Percentiles rank a stretch among this genome's conserved stretches.
Conservation (phyloP, 345 rosid species). For the Syzygium oleosum region DNA sequence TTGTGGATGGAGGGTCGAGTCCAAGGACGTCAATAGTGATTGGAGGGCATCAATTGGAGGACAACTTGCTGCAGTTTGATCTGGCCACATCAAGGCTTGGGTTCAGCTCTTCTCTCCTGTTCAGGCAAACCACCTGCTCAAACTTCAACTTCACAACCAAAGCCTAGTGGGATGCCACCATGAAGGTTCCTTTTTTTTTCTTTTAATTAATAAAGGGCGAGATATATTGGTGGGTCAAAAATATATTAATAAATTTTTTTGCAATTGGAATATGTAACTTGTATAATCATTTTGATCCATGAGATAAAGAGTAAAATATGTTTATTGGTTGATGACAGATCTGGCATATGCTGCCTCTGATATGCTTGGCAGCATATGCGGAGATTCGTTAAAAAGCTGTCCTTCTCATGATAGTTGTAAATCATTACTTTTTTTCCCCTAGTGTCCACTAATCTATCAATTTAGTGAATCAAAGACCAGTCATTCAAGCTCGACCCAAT, state of each 20-base stretch:
- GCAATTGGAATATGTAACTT: background rate
- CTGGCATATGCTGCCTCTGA: background rate
- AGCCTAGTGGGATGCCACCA: background rate
- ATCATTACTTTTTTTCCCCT: background rate
- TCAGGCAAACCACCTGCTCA: slow-evolving; percentile 36
- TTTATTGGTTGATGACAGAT: background rate
- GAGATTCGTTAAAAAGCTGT: background rate
- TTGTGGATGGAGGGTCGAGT: slow-evolving; percentile 23
- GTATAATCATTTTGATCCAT: background rate
- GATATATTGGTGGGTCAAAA: background rate
- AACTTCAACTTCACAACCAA: slow-evolving; percentile 54
- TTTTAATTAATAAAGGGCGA: background rate
- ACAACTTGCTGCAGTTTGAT: slow-evolving; percentile 30
- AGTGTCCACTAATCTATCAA: background rate
- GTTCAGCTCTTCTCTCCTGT: slow-evolving; percentile 22
- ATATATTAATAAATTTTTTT: background rate
- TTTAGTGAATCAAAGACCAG: background rate
- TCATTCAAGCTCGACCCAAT: background rate
- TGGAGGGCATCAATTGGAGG: slow-evolving; percentile 32
- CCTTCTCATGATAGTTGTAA: background rate
- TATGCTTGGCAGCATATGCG: background rate
- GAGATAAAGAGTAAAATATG: background rate
- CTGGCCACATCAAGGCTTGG: slow-evolving; percentile 25
- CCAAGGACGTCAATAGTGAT: slow-evolving; percentile 23
- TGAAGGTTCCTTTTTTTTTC: background rate